phyloP scores from a whole-genome alignment of 352 stramenopile genomes.

The Phytophthora cryptogea region DNA sequence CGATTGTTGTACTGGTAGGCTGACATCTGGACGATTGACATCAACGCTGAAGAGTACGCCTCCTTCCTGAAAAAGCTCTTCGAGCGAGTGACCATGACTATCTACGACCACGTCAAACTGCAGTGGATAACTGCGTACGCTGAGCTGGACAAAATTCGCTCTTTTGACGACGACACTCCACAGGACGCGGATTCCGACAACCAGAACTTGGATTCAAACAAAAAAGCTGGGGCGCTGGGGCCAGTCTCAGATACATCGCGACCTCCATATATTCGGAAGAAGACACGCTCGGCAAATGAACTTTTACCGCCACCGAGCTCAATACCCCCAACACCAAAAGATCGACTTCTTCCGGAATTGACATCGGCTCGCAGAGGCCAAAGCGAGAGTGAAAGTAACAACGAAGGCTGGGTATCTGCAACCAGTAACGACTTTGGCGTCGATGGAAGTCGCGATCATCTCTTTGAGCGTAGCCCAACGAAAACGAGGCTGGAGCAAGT shows the following conservation, averaged over 20 bases:
- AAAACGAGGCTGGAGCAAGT: conserved; percentile 28
- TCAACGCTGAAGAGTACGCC: conserved; percentile 62
- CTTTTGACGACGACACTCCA: conserved; percentile 49
- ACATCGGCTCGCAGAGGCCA: conserved; percentile 6
- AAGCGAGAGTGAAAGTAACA: conserved; percentile 18
- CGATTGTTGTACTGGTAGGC: conserved; percentile 30
- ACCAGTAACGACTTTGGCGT: conserved; percentile 10
- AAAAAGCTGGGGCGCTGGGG: neutral
- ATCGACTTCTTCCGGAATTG: conserved; percentile 19
- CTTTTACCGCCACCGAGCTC: conserved; percentile 4
- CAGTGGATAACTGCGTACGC: conserved; percentile 76
- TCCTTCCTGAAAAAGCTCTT: conserved; percentile 81
- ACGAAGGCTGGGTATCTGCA: conserved; percentile 10
- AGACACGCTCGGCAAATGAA: conserved; percentile 14
- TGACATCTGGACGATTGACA: conserved; percentile 81
- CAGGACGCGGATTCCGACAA: conserved; percentile 11
- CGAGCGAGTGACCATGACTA: conserved; percentile 74
- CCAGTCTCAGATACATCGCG: conserved; percentile 6
- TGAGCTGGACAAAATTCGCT: conserved; percentile 72
- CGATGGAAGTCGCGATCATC: conserved; percentile 2
- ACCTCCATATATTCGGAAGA: conserved; percentile 19
- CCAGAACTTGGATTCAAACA: conserved; percentile 17
- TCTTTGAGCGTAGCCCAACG: conserved; percentile 21
- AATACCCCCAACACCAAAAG: neutral
- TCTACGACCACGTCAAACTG: conserved; percentile 67